Evolutionary conservation across 768 basidiomycete species (phyloP), one percentile per base, ranked within the genome.

Genomic region (Rickenella mellea): DNA sequence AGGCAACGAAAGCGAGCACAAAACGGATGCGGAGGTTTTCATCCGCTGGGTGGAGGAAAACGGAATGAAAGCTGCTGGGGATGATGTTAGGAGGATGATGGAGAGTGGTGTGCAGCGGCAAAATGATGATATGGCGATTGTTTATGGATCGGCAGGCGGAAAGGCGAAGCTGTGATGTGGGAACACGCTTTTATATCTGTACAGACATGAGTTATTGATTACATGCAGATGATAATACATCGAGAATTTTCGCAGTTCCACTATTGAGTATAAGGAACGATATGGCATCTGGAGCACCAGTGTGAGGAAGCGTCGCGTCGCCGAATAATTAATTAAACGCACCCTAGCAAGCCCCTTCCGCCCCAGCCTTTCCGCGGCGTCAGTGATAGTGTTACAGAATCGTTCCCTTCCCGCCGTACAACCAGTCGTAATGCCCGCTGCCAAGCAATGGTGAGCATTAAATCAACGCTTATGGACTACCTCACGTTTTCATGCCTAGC

Each of bases 301-400:
- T n/a, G 20, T 42, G 25, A 11, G 10, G 28, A 6, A 43, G 24
- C 5, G 21, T 25, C 27, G 11, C 3, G 12, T 24, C 4, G 15
- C 8, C 9, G 14, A 36, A 2, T 6, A 31, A 17, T 31, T 29
- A 26, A n/a, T 32, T 17, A 33, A 14, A 59, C 78, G 52, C 48
- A 88, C 83, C 91, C 91, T 31, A 96, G 64, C 57, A 83, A 67
- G 7, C 91, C 91, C 45, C 87, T 68, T 8, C 91, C 91, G 47
- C 88, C 89, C 91, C 91, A 96, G 6, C 80, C 80, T 43, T 69
- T 74, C 39, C 76, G 61, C 5, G 89, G 88, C 3, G 66, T 80
- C 31, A 91, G 63, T n/a, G 59, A 70, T 44, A 89, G 52, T 15
- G 64, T 64, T 11, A 76, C 50, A 6, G 52, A 56, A 48, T n/a